Conservation (phyloP, 2,329 filamentous ascomycete species). For the Cordyceps cicadae region DNA sequence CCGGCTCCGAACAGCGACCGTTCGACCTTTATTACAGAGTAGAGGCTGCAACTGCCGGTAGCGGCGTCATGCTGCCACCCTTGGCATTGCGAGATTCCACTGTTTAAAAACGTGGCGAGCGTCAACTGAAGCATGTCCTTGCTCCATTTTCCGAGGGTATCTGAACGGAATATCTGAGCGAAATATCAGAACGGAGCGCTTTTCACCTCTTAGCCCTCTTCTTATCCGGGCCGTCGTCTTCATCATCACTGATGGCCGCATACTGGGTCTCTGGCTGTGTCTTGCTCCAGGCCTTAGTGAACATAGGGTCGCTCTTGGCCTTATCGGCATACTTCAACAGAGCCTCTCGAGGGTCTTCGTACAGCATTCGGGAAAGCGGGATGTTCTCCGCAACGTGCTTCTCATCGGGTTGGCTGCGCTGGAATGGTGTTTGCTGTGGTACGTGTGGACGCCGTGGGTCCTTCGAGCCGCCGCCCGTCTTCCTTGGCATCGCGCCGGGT, state of each 20-base stretch:
- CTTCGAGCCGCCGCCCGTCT: conserved; percentile 60
- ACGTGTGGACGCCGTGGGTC: conserved; percentile 83
- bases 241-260: conserved; percentile 79
- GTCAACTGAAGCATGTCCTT: not conserved
- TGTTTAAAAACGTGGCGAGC: not conserved
- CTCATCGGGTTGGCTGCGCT: conserved; percentile 82
- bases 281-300: conserved; percentile 86
- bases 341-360: conserved; percentile 92
- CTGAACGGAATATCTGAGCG: no score
- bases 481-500: conserved; percentile 51
- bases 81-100: not conserved
- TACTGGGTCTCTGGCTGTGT: conserved; percentile 92
- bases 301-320: conserved; percentile 85
- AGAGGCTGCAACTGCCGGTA: not conserved
- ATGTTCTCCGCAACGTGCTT: conserved; percentile 83
- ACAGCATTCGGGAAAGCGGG: conserved; percentile 82
- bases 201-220: conserved; percentile 48
- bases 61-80: not conserved
- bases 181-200: conserved; percentile 4
- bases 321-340: conserved; percentile 91
- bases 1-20: not conserved
- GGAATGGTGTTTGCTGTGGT: conserved; percentile 78
- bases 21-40: not conserved
- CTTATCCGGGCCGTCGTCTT: conserved; percentile 62
- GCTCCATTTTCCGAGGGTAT: not conserved